Base-by-base conservation (phyloP, 2,329 filamentous ascomycete genomes). In the Phialocephala subalpina region DNA sequence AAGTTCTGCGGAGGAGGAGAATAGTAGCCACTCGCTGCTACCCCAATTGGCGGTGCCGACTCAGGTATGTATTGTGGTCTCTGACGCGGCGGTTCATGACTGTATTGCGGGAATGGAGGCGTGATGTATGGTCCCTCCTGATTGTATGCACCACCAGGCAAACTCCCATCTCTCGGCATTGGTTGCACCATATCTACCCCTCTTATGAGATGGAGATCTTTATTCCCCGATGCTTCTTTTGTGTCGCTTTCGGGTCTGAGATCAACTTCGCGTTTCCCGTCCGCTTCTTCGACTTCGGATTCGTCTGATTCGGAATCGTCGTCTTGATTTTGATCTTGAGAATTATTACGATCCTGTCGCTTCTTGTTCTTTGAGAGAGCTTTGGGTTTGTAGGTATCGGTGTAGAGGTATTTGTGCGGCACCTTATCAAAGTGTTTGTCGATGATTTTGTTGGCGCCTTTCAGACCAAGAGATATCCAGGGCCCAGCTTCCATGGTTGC, bases 391-490 rank as follows among this genome's bases (percentile, higher is more conserved):
- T 73, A 74, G 11, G 73, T 69, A 3, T 68, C 25, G 25, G 27
- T 52, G 18, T 70, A 56, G 2, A 75, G 65, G 18, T 63, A 66
- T 33, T 69, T 67, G 40, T 73, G 63, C 2, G 72, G 73, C 6
- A 74, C 14, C 56, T 62, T 69, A 36, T 74, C 20, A 36, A 71
- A 73, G 40, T 71, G 65, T 36, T 70, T 71, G 64, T 73, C 69
- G 38, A 73, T 64, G 16, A 71, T 22, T 45, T 71, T 69, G 40
- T 71, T 68, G 2, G 62, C 63, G 12, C 64, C 67, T 22, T 66
- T 61, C 12, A 71, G 57, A 9, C 69, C 69, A 5, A 70, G 61
- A 40, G 60, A 68, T 5, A 70, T 40, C 49, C 70, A 70, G 2
- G 53, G 49, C 22, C 49, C 49, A 18, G 49, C 22, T n/a, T 65